phyloP scores from a whole-genome alignment of 2,329 filamentous ascomycete genomes.

The Pestalotiopsis fici region DNA sequence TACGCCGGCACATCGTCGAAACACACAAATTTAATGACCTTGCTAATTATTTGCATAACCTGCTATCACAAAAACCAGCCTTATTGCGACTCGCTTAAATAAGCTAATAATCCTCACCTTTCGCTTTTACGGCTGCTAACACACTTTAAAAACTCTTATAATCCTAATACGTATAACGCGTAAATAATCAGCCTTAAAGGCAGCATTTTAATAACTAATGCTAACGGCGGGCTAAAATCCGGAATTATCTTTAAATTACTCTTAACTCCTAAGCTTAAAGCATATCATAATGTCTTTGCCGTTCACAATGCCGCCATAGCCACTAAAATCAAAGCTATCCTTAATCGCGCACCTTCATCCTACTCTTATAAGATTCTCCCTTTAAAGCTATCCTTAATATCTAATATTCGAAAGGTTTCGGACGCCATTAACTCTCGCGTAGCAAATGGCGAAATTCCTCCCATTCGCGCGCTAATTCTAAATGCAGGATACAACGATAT shows the following conservation, averaged over 20 bases:
- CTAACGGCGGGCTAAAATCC: conserved; percentile 39
- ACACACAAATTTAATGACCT: background rate
- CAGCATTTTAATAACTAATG: conserved; percentile 37
- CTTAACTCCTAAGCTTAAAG: conserved; percentile 26
- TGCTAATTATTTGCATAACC: background rate
- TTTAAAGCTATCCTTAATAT: conserved; percentile 23
- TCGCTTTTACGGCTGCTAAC: background rate
- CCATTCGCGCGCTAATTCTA: conserved; percentile 25
- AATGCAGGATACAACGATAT: conserved; percentile 24
- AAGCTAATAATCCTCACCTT: background rate
- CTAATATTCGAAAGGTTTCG: conserved; percentile 17
- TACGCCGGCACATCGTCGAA: no score
- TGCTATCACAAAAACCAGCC: background rate
- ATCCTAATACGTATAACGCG: background rate
- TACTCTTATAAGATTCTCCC: conserved; percentile 32
- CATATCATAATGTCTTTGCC: conserved; percentile 35
- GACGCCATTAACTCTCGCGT: conserved; percentile 19
- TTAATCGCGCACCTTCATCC: conserved; percentile 13
- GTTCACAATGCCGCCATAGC: conserved; percentile 34
- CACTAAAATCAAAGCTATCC: conserved; percentile 22
- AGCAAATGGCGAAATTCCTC: conserved; percentile 22
- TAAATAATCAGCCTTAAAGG: conserved; percentile 15
- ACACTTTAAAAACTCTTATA: background rate
- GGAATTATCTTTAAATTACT: conserved; percentile 32
- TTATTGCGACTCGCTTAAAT: background rate